A percentile compares a stretch with the other conserved stretches of the same genome.
These are phyloP conservation scores for Mycena galopus DNA, from an alignment of 768 basidiomycete species.

Conservation along the genomic window DNA sequence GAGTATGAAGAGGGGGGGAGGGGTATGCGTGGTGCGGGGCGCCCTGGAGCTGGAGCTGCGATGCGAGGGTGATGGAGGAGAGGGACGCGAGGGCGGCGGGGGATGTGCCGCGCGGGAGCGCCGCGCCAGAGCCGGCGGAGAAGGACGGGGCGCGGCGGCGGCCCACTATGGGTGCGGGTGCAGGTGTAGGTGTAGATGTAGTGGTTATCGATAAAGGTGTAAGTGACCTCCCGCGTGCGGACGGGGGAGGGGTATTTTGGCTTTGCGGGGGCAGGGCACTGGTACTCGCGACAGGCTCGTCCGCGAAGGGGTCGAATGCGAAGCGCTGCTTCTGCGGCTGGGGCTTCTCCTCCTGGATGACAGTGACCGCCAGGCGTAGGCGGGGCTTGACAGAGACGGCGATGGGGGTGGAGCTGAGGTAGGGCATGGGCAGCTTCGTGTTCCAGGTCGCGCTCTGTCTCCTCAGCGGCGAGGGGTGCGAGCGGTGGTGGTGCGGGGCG, in stretches of 20 bases:
- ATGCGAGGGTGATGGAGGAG: background rate
- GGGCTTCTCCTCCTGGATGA: background rate
- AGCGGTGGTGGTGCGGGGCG: background rate
- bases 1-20: background rate
- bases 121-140: conserved; percentile 25
- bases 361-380: conserved; percentile 20
- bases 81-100: background rate
- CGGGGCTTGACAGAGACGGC: conserved; percentile 4
- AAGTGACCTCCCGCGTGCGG: conserved; percentile 6
- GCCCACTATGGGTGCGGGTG: background rate
- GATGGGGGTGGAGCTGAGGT: background rate
- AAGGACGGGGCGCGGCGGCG: conserved; percentile 33
- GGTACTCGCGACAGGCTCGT: conserved; percentile 20
- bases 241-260: conserved; percentile 18
- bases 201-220: conserved; percentile 1
- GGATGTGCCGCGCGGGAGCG: background rate
- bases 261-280: background rate
- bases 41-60: background rate
- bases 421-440: background rate
- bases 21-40: background rate
- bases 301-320: conserved; percentile 31
- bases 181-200: background rate
- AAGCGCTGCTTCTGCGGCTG: too few relatives aligned
- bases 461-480: background rate
- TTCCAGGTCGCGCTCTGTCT: conserved; percentile 3